Evolutionary conservation across 306 rosid genomes (phyloP).

Genomic region (Rubus parviflorus): DNA sequence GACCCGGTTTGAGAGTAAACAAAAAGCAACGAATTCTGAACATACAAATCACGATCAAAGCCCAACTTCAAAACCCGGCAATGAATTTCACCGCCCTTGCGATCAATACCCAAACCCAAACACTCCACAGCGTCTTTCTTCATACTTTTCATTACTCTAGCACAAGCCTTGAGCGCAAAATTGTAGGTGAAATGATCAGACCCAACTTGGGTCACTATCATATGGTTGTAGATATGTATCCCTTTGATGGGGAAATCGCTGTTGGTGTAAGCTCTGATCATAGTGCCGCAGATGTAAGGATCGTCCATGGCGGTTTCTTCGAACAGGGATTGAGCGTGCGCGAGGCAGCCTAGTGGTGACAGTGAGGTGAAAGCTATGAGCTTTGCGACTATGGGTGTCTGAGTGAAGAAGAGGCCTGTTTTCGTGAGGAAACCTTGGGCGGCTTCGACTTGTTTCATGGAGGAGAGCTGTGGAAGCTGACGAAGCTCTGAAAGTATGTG

Average conservation of each 20-base stretch:
- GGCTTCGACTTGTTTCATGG: slow-evolving; percentile 45
- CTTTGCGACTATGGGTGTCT: slow-evolving; percentile 29
- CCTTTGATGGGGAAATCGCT: slow-evolving; percentile 51
- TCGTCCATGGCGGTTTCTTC: slow-evolving; percentile 48
- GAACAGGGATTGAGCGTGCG: slow-evolving; percentile 55
- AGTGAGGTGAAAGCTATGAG: slow-evolving; percentile 46
- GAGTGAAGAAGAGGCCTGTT: slow-evolving; percentile 36
- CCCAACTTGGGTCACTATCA: slow-evolving; percentile 28
- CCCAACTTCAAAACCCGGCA: slow-evolving; percentile 50
- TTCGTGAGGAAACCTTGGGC: slow-evolving; percentile 52
- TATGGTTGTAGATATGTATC: slow-evolving; percentile 42
- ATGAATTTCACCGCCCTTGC: slow-evolving; percentile 66
- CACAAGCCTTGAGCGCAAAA: slow-evolving; percentile 64
- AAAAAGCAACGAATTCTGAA: slow-evolving; percentile 55
- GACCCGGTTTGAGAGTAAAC: slow-evolving; percentile 48
- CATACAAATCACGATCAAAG: slow-evolving; percentile 35
- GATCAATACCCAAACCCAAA: slow-evolving; percentile 26
- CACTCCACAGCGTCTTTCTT: slow-evolving; percentile 22
- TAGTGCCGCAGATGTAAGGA: slow-evolving; percentile 47
- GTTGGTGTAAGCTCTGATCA: slow-evolving; percentile 68
- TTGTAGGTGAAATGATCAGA: slow-evolving; percentile 52
- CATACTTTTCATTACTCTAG: slow-evolving; percentile 40
- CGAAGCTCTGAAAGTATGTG: slow-evolving; percentile 28
- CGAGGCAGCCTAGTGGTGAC: slow-evolving; percentile 58
- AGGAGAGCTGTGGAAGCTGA: slow-evolving; percentile 35